Conservation (phyloP, 2,329 filamentous ascomycete genomes). For the Drechslerella coelobrocha region DNA sequence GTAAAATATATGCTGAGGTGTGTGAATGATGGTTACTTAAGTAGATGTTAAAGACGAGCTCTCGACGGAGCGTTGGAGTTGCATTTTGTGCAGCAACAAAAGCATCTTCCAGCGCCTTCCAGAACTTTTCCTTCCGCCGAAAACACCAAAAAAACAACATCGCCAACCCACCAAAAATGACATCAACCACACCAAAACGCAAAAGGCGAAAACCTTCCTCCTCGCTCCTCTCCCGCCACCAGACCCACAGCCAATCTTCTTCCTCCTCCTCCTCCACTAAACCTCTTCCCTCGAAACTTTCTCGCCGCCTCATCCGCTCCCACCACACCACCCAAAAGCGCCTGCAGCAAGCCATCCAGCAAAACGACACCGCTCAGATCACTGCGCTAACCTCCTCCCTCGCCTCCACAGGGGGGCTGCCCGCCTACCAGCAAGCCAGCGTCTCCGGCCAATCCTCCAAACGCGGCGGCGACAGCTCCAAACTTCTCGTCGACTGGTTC, state of each 20-base stretch:
- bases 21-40: no score
- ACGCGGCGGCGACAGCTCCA: constrained; percentile 72
- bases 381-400: constrained; percentile 64
- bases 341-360: constrained; percentile 64
- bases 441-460: constrained; percentile 72
- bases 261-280: constrained; percentile 57
- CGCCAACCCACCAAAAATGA: constrained; percentile 38
- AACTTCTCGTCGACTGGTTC: constrained; percentile 70
- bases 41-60: no score
- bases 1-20: no score
- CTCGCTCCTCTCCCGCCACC: constrained; percentile 36
- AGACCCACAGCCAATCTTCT: not conserved
- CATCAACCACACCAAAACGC: constrained; percentile 50
- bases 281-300: constrained; percentile 71
- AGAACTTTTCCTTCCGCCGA: constrained; percentile 21
- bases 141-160: not conserved
- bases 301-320: constrained; percentile 69
- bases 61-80: not conserved
- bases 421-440: constrained; percentile 71
- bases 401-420: constrained; percentile 67
- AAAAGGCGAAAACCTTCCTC: constrained; percentile 43
- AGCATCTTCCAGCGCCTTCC: constrained; percentile 28
- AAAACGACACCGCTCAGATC: constrained; percentile 64
- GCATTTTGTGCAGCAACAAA: not conserved
- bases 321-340: constrained; percentile 72